Conservation (phyloP, 495 filamentous ascomycete genomes). For the Aspergillus heteromorphus region DNA sequence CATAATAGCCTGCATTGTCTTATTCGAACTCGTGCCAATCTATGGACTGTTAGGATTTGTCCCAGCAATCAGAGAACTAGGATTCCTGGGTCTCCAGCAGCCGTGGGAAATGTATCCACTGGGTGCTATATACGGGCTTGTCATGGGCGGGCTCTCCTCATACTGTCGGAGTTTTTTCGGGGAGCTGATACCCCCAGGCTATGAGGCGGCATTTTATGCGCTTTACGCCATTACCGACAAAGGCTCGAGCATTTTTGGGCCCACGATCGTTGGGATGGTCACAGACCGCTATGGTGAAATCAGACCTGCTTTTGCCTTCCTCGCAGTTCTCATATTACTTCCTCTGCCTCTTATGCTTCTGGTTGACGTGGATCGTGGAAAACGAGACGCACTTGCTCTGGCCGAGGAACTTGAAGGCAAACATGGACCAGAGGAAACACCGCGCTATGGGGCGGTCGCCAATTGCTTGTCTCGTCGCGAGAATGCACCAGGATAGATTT, state of each 20-base stretch:
- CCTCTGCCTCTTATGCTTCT: conserved; percentile 79
- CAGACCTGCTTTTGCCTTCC: conserved; percentile 86
- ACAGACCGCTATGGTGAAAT: conserved; percentile 89
- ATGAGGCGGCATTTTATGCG: conserved; percentile 92
- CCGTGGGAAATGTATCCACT: conserved; percentile 97
- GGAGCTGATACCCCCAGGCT: conserved; percentile 87
- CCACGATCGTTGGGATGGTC: conserved; percentile 86
- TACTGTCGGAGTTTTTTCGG: conserved; percentile 93
- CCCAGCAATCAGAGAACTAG: conserved; percentile 68
- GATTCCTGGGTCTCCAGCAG: conserved; percentile 78
- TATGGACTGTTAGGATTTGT: conserved; percentile 90
- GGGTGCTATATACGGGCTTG: conserved; percentile 84
- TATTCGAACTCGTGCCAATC: conserved; percentile 88
- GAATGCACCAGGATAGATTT: not conserved
- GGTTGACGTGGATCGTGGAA: conserved; percentile 87
- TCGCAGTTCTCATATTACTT: conserved; percentile 74
- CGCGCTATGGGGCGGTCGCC: conserved; percentile 23
- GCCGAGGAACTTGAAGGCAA: conserved; percentile 56
- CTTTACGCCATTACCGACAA: conserved; percentile 98
- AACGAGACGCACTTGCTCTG: conserved; percentile 66
- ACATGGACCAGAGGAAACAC: conserved; percentile 10
- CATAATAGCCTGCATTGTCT: conserved; percentile 78
- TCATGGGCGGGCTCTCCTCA: conserved; percentile 85
- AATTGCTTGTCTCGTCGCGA: not conserved
- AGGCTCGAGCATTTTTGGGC: conserved; percentile 89